Conservation (phyloP, 164 flowering plant genomes). For the Magnolia officinalis region DNA sequence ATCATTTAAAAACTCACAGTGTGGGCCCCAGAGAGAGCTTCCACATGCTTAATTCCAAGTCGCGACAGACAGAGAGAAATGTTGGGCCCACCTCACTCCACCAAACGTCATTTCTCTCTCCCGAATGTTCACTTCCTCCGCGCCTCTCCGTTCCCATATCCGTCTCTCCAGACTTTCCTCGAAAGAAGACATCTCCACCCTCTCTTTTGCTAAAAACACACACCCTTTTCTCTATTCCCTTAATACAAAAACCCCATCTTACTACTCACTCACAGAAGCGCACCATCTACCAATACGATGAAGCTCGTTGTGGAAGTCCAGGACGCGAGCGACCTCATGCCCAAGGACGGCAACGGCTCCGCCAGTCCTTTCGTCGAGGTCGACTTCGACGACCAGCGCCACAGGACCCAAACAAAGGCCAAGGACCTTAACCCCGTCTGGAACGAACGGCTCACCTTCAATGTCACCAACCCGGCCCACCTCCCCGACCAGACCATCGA, state of each 20-base stretch:
- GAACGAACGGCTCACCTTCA: slow-evolving; percentile 71
- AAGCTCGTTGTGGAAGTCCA: slow-evolving; percentile 75
- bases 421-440: slow-evolving; percentile 74
- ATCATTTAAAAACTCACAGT: too few relatives aligned
- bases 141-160: too few relatives aligned
- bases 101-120: too few relatives aligned
- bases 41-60: too few relatives aligned
- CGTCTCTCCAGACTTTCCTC: neutral
- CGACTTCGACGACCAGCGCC: slow-evolving; percentile 53
- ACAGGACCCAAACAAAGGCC: slow-evolving; percentile 56
- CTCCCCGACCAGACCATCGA: slow-evolving; percentile 48
- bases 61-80: too few relatives aligned
- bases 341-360: slow-evolving; percentile 82
- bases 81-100: too few relatives aligned
- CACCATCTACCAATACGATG: neutral
- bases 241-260: neutral
- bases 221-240: neutral
- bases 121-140: too few relatives aligned
- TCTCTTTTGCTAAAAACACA: neutral
- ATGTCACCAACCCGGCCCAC: slow-evolving; percentile 34
- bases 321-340: slow-evolving; percentile 79
- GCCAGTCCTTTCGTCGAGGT: slow-evolving; percentile 83
- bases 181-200: neutral
- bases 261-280: neutral
- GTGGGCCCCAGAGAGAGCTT: too few relatives aligned